A percentile compares a stretch with the other conserved stretches of the same genome.
Evolutionary conservation across 768 basidiomycete genomes (phyloP).

Genomic region (Lactifluus volemus): DNA sequence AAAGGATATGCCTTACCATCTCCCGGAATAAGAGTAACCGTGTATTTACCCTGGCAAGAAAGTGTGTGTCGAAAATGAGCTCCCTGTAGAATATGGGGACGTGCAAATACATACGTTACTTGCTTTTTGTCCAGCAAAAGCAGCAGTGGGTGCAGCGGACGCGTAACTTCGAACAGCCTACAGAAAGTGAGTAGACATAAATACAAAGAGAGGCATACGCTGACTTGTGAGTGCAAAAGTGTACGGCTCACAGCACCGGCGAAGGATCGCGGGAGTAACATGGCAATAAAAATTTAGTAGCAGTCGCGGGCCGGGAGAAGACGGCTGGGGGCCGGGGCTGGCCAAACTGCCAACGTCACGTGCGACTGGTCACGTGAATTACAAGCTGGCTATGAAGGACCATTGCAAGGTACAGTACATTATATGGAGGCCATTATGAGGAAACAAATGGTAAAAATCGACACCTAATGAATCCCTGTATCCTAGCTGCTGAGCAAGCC

Average conservation of each 20-base stretch:
- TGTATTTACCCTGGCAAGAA: slow-evolving; percentile 76
- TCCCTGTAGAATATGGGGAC: background rate
- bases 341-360: background rate
- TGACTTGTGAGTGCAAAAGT: slow-evolving; percentile 40
- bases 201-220: slow-evolving; percentile 14
- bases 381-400: background rate
- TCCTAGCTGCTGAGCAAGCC: slow-evolving; percentile 64
- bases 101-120: slow-evolving; percentile 54
- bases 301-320: background rate
- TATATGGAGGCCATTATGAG: background rate
- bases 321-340: background rate
- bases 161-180: slow-evolving; percentile 59
- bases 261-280: slow-evolving; percentile 55
- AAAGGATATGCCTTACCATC: slow-evolving; percentile 54
- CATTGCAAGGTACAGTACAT: background rate
- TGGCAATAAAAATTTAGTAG: slow-evolving; percentile 25
- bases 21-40: slow-evolving; percentile 92
- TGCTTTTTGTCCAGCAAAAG: slow-evolving; percentile 85
- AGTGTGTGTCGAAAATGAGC: background rate
- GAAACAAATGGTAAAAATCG: background rate
- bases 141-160: slow-evolving; percentile 71
- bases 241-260: slow-evolving; percentile 47
- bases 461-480: background rate
- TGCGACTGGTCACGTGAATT: too few relatives aligned
- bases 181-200: slow-evolving; percentile 11